Evolutionary conservation across 225 moss, liverwort and hornwort species (phyloP), one percentile per base, ranked within the genome.

Genomic region (Climacium dendroides): DNA sequence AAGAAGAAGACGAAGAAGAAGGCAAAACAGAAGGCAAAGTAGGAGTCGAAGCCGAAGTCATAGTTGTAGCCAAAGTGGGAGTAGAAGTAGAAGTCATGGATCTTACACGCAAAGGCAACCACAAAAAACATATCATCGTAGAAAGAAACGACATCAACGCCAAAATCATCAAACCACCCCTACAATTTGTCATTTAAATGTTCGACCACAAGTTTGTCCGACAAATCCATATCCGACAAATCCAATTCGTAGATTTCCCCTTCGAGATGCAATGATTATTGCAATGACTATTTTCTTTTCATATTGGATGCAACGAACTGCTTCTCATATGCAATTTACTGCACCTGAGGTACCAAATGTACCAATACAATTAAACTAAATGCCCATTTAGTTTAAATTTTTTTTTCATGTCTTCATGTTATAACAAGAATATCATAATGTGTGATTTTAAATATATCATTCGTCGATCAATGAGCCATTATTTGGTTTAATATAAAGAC

Each of bases 231-330:
- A 10, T 54, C 11, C 55, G 47, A 22, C 54, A 63, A 85, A 64
- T 77, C 53, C 71, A 54, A 0, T 66, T 47, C 10, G 5, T 2
- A 91, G 11, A 67, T 91, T 89, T 10, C 74, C 85, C 5, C 66
- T 89, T 30, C 66, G 85, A n/a, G 91, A 91, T 89, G 87, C 85
- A 74, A 83, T 89, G 60, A 91, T 91, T 14, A 54, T 91, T 53
- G 60, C 73, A 50, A 39, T 67, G 11, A 85, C 91, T 37, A 58
- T 87, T 74, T 77, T 89, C 25, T 82, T 91, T 82, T 74, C 87
- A 26, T 89, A 87, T 61, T 89, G 82, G 85, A 85, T 89, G 85
- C 87, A 91, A 34, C 60, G 2, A 25, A 54, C 2, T 16, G 89
- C 83, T 82, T 85, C 41, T 59, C 59, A 79, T 22, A 66, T 89